Conservation (phyloP, 177 flowering plant genomes). For the Telopea speciosissima region DNA sequence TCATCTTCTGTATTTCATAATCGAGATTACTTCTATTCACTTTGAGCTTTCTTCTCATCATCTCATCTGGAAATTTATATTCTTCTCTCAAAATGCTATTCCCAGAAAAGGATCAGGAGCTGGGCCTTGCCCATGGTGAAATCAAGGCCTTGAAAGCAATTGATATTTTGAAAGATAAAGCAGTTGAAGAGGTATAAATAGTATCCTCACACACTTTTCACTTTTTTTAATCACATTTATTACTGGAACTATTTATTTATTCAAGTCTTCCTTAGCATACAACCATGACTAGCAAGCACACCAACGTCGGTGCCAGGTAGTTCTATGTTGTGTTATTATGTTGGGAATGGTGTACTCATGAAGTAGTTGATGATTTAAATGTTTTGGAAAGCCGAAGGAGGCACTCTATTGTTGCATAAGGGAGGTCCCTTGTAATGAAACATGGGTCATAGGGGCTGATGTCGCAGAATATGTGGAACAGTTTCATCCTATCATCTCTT, state of each 20-base stretch:
- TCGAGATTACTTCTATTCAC: neutral
- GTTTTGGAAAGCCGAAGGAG: neutral
- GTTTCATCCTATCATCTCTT: too few species aligned
- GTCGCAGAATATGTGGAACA: too few species aligned
- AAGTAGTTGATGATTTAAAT: neutral
- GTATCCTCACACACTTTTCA: neutral
- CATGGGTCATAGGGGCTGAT: too few species aligned
- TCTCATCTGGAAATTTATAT: neutral
- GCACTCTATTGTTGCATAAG: neutral
- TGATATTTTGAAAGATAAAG: slow-evolving; percentile 68
- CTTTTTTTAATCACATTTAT: too few species aligned
- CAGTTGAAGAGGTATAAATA: slow-evolving; percentile 63
- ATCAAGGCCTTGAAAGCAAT: slow-evolving; percentile 60
- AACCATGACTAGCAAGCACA: neutral
- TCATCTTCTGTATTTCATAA: neutral
- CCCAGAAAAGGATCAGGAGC: slow-evolving; percentile 66
- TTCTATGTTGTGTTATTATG: neutral
- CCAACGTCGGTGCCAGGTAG: too few species aligned
- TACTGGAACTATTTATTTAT: too few species aligned
- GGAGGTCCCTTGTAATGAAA: neutral
- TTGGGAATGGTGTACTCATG: neutral
- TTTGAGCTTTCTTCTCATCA: slow-evolving; percentile 1
- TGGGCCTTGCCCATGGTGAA: slow-evolving; percentile 49
- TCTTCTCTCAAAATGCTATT: slow-evolving; percentile 3
- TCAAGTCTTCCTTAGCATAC: neutral